These are phyloP conservation scores for Streptanthus diversifolius DNA, from an alignment of 345 rosid genomes.

Conservation along the genomic window DNA sequence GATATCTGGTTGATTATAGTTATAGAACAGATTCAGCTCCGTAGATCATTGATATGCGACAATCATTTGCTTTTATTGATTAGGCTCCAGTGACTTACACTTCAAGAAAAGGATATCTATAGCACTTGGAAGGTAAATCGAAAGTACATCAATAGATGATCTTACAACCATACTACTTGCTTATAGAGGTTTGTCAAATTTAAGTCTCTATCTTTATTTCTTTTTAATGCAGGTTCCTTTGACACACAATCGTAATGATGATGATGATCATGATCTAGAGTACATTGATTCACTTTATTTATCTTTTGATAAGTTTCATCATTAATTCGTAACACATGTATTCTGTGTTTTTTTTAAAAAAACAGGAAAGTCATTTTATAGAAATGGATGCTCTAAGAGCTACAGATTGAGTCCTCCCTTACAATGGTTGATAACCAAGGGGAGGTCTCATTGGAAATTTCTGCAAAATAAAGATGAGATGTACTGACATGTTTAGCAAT, in stretches of 20 bases:
- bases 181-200: background rate
- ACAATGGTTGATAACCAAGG: too few species aligned
- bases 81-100: conserved; percentile 48
- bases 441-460: too few species aligned
- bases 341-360: too few species aligned
- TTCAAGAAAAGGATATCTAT: conserved; percentile 66
- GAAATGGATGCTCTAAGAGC: too few species aligned
- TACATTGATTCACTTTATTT: too few species aligned
- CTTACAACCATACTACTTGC: background rate
- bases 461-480: too few species aligned
- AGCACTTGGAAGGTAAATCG: conserved; percentile 58
- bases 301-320: background rate
- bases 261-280: too few species aligned
- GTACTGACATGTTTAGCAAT: too few species aligned
- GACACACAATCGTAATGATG: too few species aligned
- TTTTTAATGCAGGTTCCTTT: conserved; percentile 42
- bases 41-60: background rate
- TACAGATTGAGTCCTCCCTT: too few species aligned
- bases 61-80: conserved; percentile 13
- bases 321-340: background rate
- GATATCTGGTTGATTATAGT: background rate
- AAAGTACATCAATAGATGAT: background rate
- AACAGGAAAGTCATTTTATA: too few species aligned
- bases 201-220: background rate
- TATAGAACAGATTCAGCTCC: background rate